Conservation (phyloP, 495 filamentous ascomycete species). For the Venustampulla echinocandica region DNA sequence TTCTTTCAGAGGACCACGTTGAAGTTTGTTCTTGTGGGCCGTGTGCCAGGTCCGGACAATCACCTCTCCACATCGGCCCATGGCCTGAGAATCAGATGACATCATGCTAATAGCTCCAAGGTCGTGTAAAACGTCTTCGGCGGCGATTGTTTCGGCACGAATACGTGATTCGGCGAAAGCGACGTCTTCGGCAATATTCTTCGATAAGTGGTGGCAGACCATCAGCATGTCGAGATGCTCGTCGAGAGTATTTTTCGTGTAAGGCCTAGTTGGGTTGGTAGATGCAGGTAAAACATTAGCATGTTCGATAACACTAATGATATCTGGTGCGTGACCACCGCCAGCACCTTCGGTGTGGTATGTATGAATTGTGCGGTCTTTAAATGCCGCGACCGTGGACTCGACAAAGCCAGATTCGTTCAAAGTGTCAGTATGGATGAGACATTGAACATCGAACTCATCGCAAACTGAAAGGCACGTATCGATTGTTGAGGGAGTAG, state of each 20-base stretch:
- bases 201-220: slow-evolving; percentile 92
- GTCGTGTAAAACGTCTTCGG: slow-evolving; percentile 95
- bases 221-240: slow-evolving; percentile 99
- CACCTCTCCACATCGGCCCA: slow-evolving; percentile 95
- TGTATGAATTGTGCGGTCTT: slow-evolving; percentile 87
- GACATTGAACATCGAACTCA: slow-evolving; percentile 82
- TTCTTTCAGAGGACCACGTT: slow-evolving; percentile 67
- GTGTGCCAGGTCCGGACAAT: slow-evolving; percentile 95
- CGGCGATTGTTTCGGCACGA: slow-evolving; percentile 91
- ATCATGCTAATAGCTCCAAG: slow-evolving; percentile 97
- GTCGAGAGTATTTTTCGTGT: slow-evolving; percentile 86
- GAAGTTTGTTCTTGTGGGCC: slow-evolving; percentile 93
- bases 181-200: slow-evolving; percentile 91
- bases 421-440: slow-evolving; percentile 96
- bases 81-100: slow-evolving; percentile 92
- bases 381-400: slow-evolving; percentile 80
- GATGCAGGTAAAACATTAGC: slow-evolving; percentile 85
- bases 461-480: slow-evolving; percentile 83
- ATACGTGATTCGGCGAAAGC: slow-evolving; percentile 95
- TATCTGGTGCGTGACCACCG: slow-evolving; percentile 93
- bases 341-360: slow-evolving; percentile 98
- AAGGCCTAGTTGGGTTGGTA: slow-evolving; percentile 91
- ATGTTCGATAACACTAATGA: slow-evolving; percentile 89
- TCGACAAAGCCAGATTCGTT: slow-evolving; percentile 98
- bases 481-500: slow-evolving; percentile 88